phyloP scores from a whole-genome alignment of 2,329 filamentous ascomycete genomes.

The Endocalyx cinctus region DNA sequence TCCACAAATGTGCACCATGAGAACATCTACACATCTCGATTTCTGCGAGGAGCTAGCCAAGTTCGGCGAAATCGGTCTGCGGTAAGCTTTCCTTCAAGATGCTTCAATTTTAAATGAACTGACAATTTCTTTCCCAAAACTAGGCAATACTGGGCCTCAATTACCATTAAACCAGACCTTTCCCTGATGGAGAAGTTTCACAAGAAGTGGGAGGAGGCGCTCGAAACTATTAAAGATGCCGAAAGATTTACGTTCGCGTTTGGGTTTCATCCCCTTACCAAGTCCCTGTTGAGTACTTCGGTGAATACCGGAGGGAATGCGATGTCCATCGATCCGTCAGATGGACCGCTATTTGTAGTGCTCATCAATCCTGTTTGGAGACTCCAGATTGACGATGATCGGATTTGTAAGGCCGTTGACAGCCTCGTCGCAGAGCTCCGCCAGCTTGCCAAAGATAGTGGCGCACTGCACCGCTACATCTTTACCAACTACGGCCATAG shows the following conservation, averaged over 20 bases:
- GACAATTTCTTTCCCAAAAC: neutral
- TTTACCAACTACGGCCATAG: no score
- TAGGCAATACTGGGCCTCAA: constrained; percentile 12
- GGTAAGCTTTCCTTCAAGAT: no score
- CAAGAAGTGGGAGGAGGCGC: constrained; percentile 12
- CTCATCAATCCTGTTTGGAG: constrained; percentile 17
- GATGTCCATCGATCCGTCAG: constrained; percentile 12
- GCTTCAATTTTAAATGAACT: no score
- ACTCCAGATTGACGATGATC: constrained; percentile 5
- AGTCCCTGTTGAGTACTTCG: constrained; percentile 11
- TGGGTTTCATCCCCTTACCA: constrained; percentile 15
- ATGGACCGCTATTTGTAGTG: constrained; percentile 16
- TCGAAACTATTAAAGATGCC: constrained; percentile 9
- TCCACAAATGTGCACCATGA: constrained; percentile 12
- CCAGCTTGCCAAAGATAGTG: no score
- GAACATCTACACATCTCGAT: constrained; percentile 11
- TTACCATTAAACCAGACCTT: constrained; percentile 8
- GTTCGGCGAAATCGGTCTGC: constrained; percentile 6
- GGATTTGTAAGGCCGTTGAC: constrained; percentile 10
- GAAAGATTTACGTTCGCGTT: constrained; percentile 17
- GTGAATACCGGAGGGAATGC: constrained; percentile 14
- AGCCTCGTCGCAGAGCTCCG: constrained; percentile 2
- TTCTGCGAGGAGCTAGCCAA: constrained; percentile 11
- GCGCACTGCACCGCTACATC: no score
- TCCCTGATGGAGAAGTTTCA: constrained; percentile 12